These are phyloP conservation scores for Lolium multiflorum DNA, from an alignment of 176 grass and related monocot genomes.

Conservation along the genomic window DNA sequence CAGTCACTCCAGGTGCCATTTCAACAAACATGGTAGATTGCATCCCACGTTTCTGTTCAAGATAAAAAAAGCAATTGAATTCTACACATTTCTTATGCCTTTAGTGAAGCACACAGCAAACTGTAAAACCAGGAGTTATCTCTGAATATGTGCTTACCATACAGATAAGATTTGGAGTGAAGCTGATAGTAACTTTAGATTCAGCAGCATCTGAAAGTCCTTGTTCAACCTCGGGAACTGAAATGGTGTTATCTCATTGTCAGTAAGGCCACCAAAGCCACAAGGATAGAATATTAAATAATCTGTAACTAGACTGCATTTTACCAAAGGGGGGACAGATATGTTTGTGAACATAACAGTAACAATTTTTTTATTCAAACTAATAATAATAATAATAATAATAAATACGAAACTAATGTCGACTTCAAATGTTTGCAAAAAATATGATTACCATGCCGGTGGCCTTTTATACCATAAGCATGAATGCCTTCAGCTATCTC, in stretches of 20 bases:
- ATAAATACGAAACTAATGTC: neutral
- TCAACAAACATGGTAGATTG: slow-evolving; percentile 93
- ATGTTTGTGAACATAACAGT: neutral
- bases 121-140: neutral
- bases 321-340: neutral
- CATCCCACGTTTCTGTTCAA: slow-evolving; percentile 94
- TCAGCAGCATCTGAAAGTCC: slow-evolving; percentile 82
- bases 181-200: slow-evolving; percentile 94
- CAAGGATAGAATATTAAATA: slow-evolving; percentile 34
- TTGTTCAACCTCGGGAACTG: slow-evolving; percentile 99
- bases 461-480: slow-evolving; percentile 90
- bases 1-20: slow-evolving; percentile 79
- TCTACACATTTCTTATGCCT: slow-evolving; percentile 16
- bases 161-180: slow-evolving; percentile 95
- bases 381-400: neutral
- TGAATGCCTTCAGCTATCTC: slow-evolving; percentile 97
- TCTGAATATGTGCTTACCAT: slow-evolving; percentile 62
- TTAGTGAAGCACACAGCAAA: slow-evolving; percentile 14
- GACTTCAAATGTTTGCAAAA: slow-evolving; percentile 25
- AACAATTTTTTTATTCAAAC: neutral
- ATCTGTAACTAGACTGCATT: neutral
- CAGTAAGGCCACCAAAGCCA: slow-evolving; percentile 41
- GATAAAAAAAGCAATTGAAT: neutral
- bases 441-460: slow-evolving; percentile 81
- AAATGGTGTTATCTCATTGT: slow-evolving; percentile 39